A percentile compares a stretch with the other conserved stretches of the same genome.
phyloP scores from a whole-genome alignment of 2,329 filamentous ascomycete species.

The Chalaropsis ovoidea region DNA sequence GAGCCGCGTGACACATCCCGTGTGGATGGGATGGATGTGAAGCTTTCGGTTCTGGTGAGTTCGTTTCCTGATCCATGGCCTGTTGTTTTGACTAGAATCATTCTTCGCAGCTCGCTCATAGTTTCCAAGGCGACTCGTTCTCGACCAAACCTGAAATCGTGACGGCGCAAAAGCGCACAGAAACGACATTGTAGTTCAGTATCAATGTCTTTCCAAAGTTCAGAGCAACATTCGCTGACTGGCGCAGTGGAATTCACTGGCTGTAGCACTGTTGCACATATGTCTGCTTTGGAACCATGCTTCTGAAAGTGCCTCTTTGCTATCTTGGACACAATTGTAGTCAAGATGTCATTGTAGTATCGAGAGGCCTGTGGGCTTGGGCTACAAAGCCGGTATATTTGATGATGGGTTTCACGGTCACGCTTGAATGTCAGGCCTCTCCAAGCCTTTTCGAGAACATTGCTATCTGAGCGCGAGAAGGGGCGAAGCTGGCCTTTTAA shows the following conservation, averaged over 20 bases:
- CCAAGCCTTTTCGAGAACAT: conserved; percentile 71
- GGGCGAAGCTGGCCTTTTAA: conserved; percentile 56
- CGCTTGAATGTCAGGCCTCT: conserved; percentile 45
- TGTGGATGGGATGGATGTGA: conserved; percentile 10
- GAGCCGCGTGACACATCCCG: conserved; percentile 19
- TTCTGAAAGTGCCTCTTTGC: conserved; percentile 40
- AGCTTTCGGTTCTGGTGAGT: conserved; percentile 12
- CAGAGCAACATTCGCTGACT: conserved; percentile 40
- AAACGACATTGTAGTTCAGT: conserved; percentile 42
- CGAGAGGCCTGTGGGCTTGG: conserved; percentile 28
- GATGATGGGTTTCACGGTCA: conserved; percentile 41
- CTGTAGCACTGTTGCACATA: conserved; percentile 19
- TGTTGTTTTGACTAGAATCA: conserved; percentile 17
- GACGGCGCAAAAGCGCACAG: conserved; percentile 40
- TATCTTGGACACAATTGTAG: conserved; percentile 37
- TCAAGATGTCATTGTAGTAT: conserved; percentile 33
- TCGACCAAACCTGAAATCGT: conserved; percentile 35
- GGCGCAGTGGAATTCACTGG: conserved; percentile 28
- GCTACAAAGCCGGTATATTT: conserved; percentile 27
- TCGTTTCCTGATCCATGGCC: background rate
- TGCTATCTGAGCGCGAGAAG: conserved; percentile 70
- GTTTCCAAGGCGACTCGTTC: conserved; percentile 41
- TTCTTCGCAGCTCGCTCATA: conserved; percentile 31
- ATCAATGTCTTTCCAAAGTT: conserved; percentile 40
- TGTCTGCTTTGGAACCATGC: conserved; percentile 31